Percentiles rank a stretch among this genome's conserved stretches.
Evolutionary conservation across 108 stramenopile species (phyloP).

Genomic region (Conticribra guillardii): DNA sequence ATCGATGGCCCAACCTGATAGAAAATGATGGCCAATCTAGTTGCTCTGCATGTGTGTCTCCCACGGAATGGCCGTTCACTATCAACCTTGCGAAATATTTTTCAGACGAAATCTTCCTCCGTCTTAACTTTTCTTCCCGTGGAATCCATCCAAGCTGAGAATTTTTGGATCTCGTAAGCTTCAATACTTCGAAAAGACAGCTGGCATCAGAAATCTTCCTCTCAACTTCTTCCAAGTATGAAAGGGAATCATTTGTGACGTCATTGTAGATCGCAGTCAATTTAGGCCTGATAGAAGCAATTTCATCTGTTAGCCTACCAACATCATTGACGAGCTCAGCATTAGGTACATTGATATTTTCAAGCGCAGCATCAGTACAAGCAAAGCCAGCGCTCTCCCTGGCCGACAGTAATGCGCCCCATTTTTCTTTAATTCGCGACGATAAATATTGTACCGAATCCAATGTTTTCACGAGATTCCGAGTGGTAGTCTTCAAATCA

Average conservation of each 20-base stretch:
- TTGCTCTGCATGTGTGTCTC: slow-evolving; percentile 24
- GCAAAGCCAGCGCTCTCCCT: slow-evolving; percentile 15
- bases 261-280: not conserved
- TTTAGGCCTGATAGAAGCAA: slow-evolving; percentile 3
- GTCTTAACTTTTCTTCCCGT: slow-evolving; percentile 19
- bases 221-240: slow-evolving; percentile 18
- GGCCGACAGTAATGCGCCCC: slow-evolving; percentile 21
- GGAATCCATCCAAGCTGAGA: slow-evolving; percentile 4
- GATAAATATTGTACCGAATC: slow-evolving; percentile 15
- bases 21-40: slow-evolving; percentile 39
- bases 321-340: slow-evolving; percentile 8
- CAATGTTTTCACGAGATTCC: slow-evolving; percentile 13
- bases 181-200: not conserved
- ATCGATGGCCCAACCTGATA: slow-evolving; percentile 31
- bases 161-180: not conserved
- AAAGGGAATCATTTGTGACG: not conserved
- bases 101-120: slow-evolving; percentile 26
- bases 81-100: slow-evolving; percentile 36
- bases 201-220: slow-evolving; percentile 3
- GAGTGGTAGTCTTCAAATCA: slow-evolving; percentile 15
- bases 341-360: slow-evolving; percentile 1
- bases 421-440: slow-evolving; percentile 11
- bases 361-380: slow-evolving; percentile 11
- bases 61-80: slow-evolving; percentile 44
- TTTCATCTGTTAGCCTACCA: slow-evolving; percentile 11